phyloP scores from a whole-genome alignment of 2,329 filamentous ascomycete genomes.

The Pezicula carpinea region DNA sequence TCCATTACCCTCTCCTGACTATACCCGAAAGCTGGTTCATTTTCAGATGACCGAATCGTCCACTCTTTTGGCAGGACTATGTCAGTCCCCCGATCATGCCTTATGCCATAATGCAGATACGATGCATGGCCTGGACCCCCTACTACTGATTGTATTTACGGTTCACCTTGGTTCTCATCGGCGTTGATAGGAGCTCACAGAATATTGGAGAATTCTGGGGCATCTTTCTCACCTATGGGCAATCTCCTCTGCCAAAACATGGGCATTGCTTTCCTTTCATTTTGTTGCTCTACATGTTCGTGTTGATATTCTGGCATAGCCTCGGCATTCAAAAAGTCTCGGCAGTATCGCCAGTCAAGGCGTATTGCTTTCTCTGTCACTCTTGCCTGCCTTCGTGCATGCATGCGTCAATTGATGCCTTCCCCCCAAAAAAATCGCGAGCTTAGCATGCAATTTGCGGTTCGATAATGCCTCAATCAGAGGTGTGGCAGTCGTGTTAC shows the following conservation, averaged over 20 bases:
- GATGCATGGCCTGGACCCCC: constrained; percentile 11
- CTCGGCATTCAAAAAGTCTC: constrained; percentile 17
- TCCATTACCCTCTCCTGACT: not conserved
- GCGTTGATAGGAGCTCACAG: constrained; percentile 27
- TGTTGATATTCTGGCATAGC: constrained; percentile 24
- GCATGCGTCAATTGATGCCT: constrained; percentile 17
- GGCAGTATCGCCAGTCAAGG: constrained; percentile 13
- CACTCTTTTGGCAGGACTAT: constrained; percentile 7
- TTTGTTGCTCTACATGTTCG: constrained; percentile 23
- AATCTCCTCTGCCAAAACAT: constrained; percentile 15
- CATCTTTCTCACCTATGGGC: constrained; percentile 15
- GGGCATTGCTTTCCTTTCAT: constrained; percentile 19
- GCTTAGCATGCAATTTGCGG: constrained; percentile 11
- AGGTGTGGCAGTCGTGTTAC: constrained; percentile 11
- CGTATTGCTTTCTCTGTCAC: constrained; percentile 10
- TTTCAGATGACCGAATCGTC: constrained; percentile 1
- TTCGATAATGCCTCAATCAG: constrained; percentile 9
- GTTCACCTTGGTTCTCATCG: constrained; percentile 23
- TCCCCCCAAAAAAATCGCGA: constrained; percentile 14
- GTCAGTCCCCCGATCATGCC: constrained; percentile 7
- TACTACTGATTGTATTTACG: constrained; percentile 26
- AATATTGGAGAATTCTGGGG: constrained; percentile 27
- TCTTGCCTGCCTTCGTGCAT: constrained; percentile 10
- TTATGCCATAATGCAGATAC: constrained; percentile 17
- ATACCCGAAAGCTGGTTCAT: not conserved